A percentile compares a stretch with the other conserved stretches of the same genome.
Conservation (phyloP, 2,329 filamentous ascomycete species). For the Curvularia verruculosa region DNA sequence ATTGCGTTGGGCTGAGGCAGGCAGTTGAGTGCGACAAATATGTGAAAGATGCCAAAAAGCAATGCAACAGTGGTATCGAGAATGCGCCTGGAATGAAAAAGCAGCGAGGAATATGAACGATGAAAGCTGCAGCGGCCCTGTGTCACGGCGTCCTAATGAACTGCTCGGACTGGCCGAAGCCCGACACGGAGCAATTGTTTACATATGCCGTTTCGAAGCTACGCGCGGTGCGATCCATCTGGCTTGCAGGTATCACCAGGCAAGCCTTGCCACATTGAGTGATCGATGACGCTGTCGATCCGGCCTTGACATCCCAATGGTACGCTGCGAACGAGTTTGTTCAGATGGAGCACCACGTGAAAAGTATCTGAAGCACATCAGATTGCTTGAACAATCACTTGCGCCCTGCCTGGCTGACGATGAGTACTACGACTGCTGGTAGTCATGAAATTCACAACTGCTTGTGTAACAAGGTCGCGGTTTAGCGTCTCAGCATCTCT, state of each 20-base stretch:
- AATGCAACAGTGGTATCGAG: slow-evolving; percentile 7
- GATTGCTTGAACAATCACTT: neutral
- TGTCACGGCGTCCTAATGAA: slow-evolving; percentile 6
- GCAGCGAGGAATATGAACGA: slow-evolving; percentile 12
- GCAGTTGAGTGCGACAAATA: neutral
- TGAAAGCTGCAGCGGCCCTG: neutral
- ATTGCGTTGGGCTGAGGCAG: neutral
- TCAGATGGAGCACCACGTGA: neutral
- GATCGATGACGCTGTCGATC: slow-evolving; percentile 44
- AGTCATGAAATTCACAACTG: neutral
- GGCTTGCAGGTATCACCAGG: slow-evolving; percentile 38
- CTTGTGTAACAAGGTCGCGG: slow-evolving; percentile 6
- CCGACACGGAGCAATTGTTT: slow-evolving; percentile 27
- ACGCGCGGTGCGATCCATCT: slow-evolving; percentile 35
- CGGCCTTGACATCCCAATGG: slow-evolving; percentile 7
- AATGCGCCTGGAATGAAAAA: slow-evolving; percentile 7
- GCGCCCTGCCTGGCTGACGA: neutral
- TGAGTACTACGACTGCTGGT: neutral
- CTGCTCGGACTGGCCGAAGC: slow-evolving; percentile 17
- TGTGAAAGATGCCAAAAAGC: slow-evolving; percentile 5
- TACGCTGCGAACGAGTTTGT: neutral
- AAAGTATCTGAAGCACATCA: neutral
- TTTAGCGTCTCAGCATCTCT: slow-evolving; percentile 9
- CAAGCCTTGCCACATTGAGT: slow-evolving; percentile 45
- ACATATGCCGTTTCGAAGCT: slow-evolving; percentile 26